Percentiles rank a stretch among this genome's conserved stretches.
Conservation (phyloP, 805 yeast species). For the Candida golubevii region DNA sequence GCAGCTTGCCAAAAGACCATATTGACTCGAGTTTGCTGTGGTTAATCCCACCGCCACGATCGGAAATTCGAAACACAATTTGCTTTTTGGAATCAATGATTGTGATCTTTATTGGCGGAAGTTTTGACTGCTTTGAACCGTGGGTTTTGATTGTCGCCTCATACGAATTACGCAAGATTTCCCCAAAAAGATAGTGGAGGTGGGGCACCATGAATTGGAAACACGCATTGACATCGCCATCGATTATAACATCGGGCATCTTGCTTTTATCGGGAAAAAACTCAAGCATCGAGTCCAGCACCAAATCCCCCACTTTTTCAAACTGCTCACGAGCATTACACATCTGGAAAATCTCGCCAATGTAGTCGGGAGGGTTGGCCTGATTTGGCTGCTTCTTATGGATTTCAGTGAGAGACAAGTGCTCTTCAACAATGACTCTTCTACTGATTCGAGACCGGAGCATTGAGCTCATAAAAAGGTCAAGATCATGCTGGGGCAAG, state of each 20-base stretch:
- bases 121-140: conserved; percentile 26
- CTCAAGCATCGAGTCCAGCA: conserved; percentile 46
- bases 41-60: conserved; percentile 85
- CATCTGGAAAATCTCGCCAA: conserved; percentile 77
- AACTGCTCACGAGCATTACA: conserved; percentile 73
- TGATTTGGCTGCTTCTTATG: conserved; percentile 47
- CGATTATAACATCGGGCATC: conserved; percentile 73
- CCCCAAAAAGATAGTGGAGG: conserved; percentile 81
- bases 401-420: conserved; percentile 69
- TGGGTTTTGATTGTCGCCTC: conserved; percentile 68
- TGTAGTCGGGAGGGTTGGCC: conserved; percentile 48
- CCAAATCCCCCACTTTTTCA: conserved; percentile 48
- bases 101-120: conserved; percentile 76
- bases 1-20: conserved; percentile 84
- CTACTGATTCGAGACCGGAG: conserved; percentile 84
- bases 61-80: conserved; percentile 75
- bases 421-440: conserved; percentile 89
- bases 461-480: conserved; percentile 69
- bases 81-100: conserved; percentile 63
- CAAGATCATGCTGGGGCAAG: conserved; percentile 61
- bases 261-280: conserved; percentile 48
- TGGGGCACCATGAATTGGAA: conserved; percentile 87
- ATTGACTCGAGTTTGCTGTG: conserved; percentile 55
- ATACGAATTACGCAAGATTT: conserved; percentile 76
- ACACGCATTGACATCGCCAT: conserved; percentile 61